A percentile compares a stretch with the other conserved stretches of the same genome.
Evolutionary conservation across 1,284 basidiomycete species (phyloP).

Genomic region (Cutaneotrichosporon mucoides): DNA sequence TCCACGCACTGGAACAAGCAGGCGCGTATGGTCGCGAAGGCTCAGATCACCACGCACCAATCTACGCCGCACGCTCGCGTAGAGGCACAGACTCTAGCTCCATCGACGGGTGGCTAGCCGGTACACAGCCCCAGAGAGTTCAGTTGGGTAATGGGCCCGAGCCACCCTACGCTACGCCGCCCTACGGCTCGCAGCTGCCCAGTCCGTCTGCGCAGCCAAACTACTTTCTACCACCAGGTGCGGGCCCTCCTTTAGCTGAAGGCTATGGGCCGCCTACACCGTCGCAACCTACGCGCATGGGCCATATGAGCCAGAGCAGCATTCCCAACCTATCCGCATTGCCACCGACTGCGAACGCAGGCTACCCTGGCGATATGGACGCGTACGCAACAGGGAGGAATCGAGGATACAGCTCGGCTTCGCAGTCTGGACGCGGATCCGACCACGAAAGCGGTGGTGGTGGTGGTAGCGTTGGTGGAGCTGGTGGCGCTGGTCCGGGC

Average conservation of each 20-base stretch:
- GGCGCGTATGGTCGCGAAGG: neutral
- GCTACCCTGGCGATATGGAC: conserved; percentile 19
- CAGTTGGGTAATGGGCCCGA: conserved; percentile 2
- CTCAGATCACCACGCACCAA: neutral
- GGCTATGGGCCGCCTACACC: conserved; percentile 14
- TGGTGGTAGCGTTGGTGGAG: neutral
- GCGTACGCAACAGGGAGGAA: conserved; percentile 15
- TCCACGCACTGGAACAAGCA: conserved; percentile 1
- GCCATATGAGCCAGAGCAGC: conserved; percentile 11
- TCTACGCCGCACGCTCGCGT: neutral
- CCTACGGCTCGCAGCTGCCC: conserved; percentile 1
- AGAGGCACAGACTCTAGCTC: conserved; percentile 2
- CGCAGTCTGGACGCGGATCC: conserved; percentile 5
- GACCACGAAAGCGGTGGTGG: conserved; percentile 15
- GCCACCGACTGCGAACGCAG: conserved; percentile 15
- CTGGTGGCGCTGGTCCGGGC: neutral
- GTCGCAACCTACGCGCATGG: neutral
- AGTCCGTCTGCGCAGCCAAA: conserved; percentile 12
- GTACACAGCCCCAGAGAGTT: neutral
- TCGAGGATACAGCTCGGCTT: conserved; percentile 15
- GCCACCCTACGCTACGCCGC: neutral
- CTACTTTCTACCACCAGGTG: conserved; percentile 20
- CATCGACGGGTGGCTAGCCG: conserved; percentile 1
- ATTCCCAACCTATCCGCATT: conserved; percentile 17
- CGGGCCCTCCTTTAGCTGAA: conserved; percentile 12